These are phyloP conservation scores for Fusarium verticillioides DNA, from an alignment of 2,329 filamentous ascomycete genomes.

Conservation along the genomic window DNA sequence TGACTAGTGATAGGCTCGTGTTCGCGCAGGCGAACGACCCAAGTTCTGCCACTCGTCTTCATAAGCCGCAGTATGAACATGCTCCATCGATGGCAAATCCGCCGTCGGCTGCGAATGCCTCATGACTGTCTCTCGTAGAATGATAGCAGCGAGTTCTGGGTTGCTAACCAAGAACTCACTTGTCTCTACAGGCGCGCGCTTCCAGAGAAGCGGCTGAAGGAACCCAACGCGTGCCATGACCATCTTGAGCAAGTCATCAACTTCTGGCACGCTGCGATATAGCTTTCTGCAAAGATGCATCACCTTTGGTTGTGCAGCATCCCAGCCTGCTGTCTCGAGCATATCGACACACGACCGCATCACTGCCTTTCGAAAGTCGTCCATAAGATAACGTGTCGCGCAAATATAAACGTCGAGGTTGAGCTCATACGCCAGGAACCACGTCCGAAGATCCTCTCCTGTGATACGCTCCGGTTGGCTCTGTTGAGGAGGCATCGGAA, in stretches of 20 bases:
- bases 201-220: conserved; percentile 58
- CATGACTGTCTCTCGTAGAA: conserved; percentile 59
- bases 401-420: conserved; percentile 62
- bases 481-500: conserved; percentile 1
- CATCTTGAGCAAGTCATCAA: conserved; percentile 59
- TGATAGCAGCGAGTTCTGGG: conserved; percentile 58
- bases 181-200: conserved; percentile 54
- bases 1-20: background rate
- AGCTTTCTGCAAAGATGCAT: conserved; percentile 57
- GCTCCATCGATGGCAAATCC: conserved; percentile 59
- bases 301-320: conserved; percentile 57
- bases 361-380: conserved; percentile 57
- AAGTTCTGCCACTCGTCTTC: conserved; percentile 20
- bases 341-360: conserved; percentile 58
- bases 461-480: conserved; percentile 48
- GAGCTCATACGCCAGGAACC: conserved; percentile 59
- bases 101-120: conserved; percentile 51
- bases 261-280: conserved; percentile 55
- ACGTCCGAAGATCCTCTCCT: conserved; percentile 59
- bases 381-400: conserved; percentile 60
- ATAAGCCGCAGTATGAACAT: conserved; percentile 8
- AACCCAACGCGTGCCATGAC: conserved; percentile 61
- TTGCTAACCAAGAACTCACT: conserved; percentile 56
- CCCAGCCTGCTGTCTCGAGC: conserved; percentile 56
- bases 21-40: conserved; percentile 3